Evolutionary conservation across 805 yeast species (phyloP).

Genomic region (Candida tibetensis): DNA sequence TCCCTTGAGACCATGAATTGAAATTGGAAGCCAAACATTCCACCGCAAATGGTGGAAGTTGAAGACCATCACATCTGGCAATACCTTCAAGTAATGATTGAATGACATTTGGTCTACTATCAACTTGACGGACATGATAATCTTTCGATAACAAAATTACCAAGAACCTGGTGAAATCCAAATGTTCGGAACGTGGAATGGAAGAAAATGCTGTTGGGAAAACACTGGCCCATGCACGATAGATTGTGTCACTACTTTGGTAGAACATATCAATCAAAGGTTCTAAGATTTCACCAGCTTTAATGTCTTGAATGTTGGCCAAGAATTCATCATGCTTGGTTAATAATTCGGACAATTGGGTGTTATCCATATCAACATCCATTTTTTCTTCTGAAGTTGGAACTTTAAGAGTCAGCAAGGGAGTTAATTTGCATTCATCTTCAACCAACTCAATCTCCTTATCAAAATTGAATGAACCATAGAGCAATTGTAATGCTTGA

Average conservation of each 20-base stretch:
- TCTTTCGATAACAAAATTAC: conserved; percentile 82
- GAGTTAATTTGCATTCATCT: conserved; percentile 52
- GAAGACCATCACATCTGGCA: conserved; percentile 67
- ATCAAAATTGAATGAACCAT: conserved; percentile 66
- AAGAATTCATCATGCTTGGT: conserved; percentile 30
- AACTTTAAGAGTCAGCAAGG: conserved; percentile 40
- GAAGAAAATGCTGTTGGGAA: conserved; percentile 80
- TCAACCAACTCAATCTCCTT: conserved; percentile 44
- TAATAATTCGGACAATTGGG: conserved; percentile 21
- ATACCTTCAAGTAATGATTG: conserved; percentile 81
- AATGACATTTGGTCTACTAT: conserved; percentile 80
- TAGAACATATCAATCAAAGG: conserved; percentile 82
- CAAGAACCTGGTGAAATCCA: conserved; percentile 79
- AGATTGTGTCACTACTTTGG: conserved; percentile 75
- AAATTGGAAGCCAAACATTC: conserved; percentile 85
- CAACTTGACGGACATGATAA: conserved; percentile 88
- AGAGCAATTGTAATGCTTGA: conserved; percentile 84
- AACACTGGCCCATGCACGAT: conserved; percentile 75
- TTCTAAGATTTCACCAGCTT: conserved; percentile 57
- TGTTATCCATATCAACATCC: conserved; percentile 11
- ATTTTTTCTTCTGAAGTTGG: conserved; percentile 16
- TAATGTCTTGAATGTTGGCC: conserved; percentile 27
- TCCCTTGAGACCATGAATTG: conserved; percentile 88
- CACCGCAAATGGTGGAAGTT: conserved; percentile 89
- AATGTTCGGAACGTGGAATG: conserved; percentile 73